Base-by-base conservation (phyloP, 129 eudicot genomes). In the Ambrosia trifida region DNA sequence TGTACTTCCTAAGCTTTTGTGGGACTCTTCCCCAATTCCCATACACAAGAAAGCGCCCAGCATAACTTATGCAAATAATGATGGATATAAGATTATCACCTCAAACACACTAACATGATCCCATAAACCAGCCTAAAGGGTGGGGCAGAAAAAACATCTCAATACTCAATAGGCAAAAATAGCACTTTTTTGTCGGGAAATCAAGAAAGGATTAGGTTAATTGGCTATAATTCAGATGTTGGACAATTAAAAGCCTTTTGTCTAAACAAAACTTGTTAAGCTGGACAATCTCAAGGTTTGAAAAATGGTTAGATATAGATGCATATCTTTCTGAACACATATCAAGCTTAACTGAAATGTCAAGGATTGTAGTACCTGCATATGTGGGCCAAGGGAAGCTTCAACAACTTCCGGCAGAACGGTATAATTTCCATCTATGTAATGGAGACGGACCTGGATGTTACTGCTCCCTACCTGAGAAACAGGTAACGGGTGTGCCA, bases 331-430 rank as follows among this genome's bases (percentile, higher is more conserved):
- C 52, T 35, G 31, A 63, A 16, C 56, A 14, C 35, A 50, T 36
- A 19, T 36, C 35, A 14, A 64, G n/a, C 45, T 72, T 28, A 59
- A 63, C 41, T 6, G 2, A 33, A 51, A 49, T 20, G 17, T 16
- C 32, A 5, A 64, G 28, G 7, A 11, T 28, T 52, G 64, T 19
- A 35, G 20, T 79, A 93, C 98, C 96, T 94, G 99, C 99, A 94
- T 94, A 76, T 94, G 99, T 74, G 99, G 99, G 47, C 99, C 97
- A 56, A 94, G 99, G 30, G 99, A 86, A 56, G 99, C 99, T 81
- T 94, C 99, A 5, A 94, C 99, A 60, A 94, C 97, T 65, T 94
- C 99, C 0, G 97, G 99, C 49, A 90, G 72, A 36, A 94, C 99
- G 11, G 99, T 94, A 68, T 94, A 94, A 82, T 87, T 94, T 73